Conservation (phyloP, 176 grass and related monocot genomes). For the Secale cereale region DNA sequence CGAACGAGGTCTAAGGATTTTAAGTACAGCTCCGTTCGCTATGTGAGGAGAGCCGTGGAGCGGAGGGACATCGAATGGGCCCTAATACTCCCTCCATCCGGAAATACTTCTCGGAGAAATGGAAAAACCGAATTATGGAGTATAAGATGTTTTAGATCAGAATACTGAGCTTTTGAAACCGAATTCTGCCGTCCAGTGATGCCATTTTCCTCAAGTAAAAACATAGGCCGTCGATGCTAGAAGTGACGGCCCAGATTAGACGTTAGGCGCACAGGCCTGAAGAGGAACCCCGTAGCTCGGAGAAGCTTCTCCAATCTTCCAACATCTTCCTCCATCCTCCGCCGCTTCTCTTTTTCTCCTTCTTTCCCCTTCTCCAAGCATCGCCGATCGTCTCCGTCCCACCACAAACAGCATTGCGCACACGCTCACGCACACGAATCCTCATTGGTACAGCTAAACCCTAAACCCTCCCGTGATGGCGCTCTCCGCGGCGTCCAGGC, state of each 20-base stretch:
- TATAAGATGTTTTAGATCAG: no score
- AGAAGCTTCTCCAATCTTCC: conserved; percentile 41
- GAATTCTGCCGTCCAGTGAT: neutral
- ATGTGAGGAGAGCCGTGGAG: no score
- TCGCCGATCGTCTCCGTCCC: neutral
- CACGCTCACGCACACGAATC: neutral
- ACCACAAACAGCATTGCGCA: neutral
- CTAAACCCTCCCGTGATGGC: conserved; percentile 25
- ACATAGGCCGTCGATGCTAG: neutral
- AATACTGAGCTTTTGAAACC: neutral
- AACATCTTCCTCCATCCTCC: conserved; percentile 7
- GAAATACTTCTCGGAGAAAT: no score
- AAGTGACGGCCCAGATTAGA: neutral
- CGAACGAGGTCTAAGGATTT: no score
- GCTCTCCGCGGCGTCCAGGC: conserved; percentile 33
- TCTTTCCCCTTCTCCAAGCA: conserved; percentile 60
- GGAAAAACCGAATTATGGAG: no score
- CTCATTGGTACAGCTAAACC: neutral
- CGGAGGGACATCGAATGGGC: no score
- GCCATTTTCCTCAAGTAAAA: neutral
- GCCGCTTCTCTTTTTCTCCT: neutral
- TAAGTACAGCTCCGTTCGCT: no score
- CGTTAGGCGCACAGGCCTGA: neutral
- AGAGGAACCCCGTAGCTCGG: neutral
- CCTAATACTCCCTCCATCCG: no score